Base-by-base conservation (phyloP, 2,329 filamentous ascomycete genomes). In the Scytalidium lignicola region DNA sequence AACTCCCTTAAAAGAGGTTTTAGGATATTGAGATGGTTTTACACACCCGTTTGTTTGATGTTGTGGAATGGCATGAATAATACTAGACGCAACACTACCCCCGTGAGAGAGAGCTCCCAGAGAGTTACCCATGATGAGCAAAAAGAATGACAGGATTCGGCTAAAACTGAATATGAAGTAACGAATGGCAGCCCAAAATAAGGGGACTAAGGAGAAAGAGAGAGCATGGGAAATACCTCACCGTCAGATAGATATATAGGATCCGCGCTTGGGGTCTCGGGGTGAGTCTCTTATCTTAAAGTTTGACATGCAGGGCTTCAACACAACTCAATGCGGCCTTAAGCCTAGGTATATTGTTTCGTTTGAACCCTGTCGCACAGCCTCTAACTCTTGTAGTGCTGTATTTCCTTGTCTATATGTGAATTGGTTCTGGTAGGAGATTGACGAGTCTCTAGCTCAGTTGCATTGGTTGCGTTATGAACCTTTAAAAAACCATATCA, bases 21-120 rank as follows among this genome's bases (percentile, higher is more conserved):
- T 15, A 10, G n/a, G 5, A 17, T 9, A 37, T n/a, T 7, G 12
- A 37, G n/a, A n/a, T n/a, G n/a, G n/a, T n/a, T n/a, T n/a, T 13
- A 48, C 55, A 48, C 47, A 61, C 59, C 57, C 58, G 48, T 60
- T 61, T 12, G 59, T 61, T 39, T 58, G 53, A 23, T 54, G 49
- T 37, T 58, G 55, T 19, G 50, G 50, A 41, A 61, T 48, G 19
- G 52, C 42, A 41, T 45, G 43, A 15, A 57, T 23, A 17, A 59
- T 45, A 12, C 48, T 47, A 8, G 57, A 23, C 8, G 51, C 22
- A 8, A 49, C 54, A 12, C 28, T 39, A 28, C 52, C 47, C 15
- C 32, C 32, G 5, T 37, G 32, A 13, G 32, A 37, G 32, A 37
- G 10, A 37, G 12, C 32, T 13, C 32, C 32, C 32, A 37, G 4